phyloP scores from a whole-genome alignment of 2,329 filamentous ascomycete genomes.

The Capronia coronata region DNA sequence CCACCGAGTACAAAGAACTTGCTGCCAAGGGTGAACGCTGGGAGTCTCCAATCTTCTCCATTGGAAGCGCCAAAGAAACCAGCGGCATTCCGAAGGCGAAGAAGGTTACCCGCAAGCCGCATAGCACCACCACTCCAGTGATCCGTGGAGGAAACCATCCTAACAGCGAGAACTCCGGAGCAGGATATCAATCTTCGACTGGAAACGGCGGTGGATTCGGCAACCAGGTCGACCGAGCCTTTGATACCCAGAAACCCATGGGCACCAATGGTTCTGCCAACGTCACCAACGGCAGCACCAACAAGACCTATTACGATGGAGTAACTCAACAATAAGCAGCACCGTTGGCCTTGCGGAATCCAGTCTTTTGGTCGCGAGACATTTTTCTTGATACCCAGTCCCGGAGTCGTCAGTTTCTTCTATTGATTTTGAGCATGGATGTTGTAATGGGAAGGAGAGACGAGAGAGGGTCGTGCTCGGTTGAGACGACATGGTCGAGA shows the following conservation, averaged over 20 bases:
- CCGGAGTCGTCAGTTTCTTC: not conserved
- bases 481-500: not conserved
- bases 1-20: slow-evolving; percentile 85
- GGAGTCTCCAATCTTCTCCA: slow-evolving; percentile 89
- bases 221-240: slow-evolving; percentile 43
- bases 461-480: not conserved
- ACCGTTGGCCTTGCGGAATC: not conserved
- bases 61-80: slow-evolving; percentile 70
- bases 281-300: slow-evolving; percentile 17
- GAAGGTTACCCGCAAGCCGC: slow-evolving; percentile 54
- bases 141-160: slow-evolving; percentile 30
- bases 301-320: slow-evolving; percentile 23
- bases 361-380: not conserved
- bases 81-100: slow-evolving; percentile 58
- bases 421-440: not conserved
- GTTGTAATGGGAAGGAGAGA: not conserved
- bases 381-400: slow-evolving; percentile 15
- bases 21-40: slow-evolving; percentile 84
- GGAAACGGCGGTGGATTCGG: slow-evolving; percentile 31
- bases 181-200: not conserved
- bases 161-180: slow-evolving; percentile 10
- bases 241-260: slow-evolving; percentile 20
- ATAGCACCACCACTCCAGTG: slow-evolving; percentile 39
- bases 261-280: slow-evolving; percentile 7
- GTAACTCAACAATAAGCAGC: slow-evolving; percentile 14